Evolutionary conservation across 495 filamentous ascomycete species (phyloP), one percentile per base, ranked within the genome.

Genomic region (Hypoxylon lenormandii): DNA sequence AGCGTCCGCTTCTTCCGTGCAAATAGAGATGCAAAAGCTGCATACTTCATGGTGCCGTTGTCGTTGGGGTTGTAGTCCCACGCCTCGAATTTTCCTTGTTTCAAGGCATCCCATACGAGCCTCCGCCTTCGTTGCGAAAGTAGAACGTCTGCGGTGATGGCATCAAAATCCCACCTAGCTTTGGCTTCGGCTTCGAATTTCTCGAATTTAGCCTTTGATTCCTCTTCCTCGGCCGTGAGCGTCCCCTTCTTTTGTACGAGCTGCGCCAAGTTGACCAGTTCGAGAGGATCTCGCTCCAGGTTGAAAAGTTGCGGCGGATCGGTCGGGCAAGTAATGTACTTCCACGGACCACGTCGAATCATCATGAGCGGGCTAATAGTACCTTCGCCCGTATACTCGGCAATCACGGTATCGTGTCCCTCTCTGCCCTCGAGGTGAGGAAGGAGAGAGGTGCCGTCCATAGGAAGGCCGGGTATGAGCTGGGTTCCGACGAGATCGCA

Each of bases 361-460:
- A 97, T 97, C 80, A 95, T 89, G n/a, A 94, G 82, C 0, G 92
- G 92, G 4, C 89, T 87, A 60, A 94, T 84, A 2, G 92, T 95
- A 45, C 92, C 92, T 78, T 97, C 92, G 16, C 90, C 92, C 75
- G 91, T 92, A 77, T 96, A 97, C 78, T 97, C 92, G 56, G 90
- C 92, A 70, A 92, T 89, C 18, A 92, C 92, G 10, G 89, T 92
- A 66, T 96, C 92, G 64, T 83, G 82, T 16, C 87, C 85, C 3
- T 84, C 79, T 8, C 78, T 77, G 11, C 87, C 89, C 30, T 88
- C 81, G 21, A 96, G 79, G 70, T 92, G 88, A 11, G 91, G 89
- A 26, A 91, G 75, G 42, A 97, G 77, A 18, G 89, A 91, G 11
- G 84, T 80, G 36, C 92, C 92, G 64, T 97, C 92, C 76, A 96